A percentile compares a stretch with the other conserved stretches of the same genome.
These are phyloP conservation scores for Ascoidea asiatica DNA, from an alignment of 805 yeast genomes.

Conservation along the genomic window DNA sequence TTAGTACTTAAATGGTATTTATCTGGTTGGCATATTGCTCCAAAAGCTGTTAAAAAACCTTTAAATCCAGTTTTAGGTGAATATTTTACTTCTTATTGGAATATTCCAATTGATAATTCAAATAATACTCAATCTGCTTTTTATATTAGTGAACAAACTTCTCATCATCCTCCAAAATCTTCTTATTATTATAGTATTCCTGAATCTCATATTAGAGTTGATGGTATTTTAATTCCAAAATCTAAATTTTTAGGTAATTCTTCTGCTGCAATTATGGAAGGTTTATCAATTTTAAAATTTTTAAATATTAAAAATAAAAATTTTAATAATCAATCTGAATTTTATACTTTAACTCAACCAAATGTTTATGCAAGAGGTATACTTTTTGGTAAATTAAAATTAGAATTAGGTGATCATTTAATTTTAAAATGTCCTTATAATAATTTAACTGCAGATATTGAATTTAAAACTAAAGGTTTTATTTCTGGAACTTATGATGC, in stretches of 20 bases:
- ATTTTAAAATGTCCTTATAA: conserved; percentile 47
- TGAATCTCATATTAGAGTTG: conserved; percentile 65
- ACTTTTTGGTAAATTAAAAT: conserved; percentile 76
- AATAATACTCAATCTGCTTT: conserved; percentile 60
- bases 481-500: conserved; percentile 87
- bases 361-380: conserved; percentile 92
- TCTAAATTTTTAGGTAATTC: conserved; percentile 89
- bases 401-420: conserved; percentile 90
- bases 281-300: conserved; percentile 59
- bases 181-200: conserved; percentile 86
- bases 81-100: conserved; percentile 87
- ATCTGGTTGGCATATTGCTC: conserved; percentile 96
- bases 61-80: conserved; percentile 92
- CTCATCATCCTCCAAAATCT: conserved; percentile 98
- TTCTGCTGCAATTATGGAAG: conserved; percentile 96
- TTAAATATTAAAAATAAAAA: conserved; percentile 28
- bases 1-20: conserved; percentile 79
- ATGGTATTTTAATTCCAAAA: conserved; percentile 79
- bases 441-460: conserved; percentile 64
- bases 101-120: too few species aligned
- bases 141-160: conserved; percentile 87
- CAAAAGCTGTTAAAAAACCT: conserved; percentile 96
- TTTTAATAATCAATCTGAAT: conserved; percentile 25
- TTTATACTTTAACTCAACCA: conserved; percentile 83
- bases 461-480: conserved; percentile 90